Conservation (phyloP, 2,329 filamentous ascomycete genomes). For the Ceratocystiopsis minuta region DNA sequence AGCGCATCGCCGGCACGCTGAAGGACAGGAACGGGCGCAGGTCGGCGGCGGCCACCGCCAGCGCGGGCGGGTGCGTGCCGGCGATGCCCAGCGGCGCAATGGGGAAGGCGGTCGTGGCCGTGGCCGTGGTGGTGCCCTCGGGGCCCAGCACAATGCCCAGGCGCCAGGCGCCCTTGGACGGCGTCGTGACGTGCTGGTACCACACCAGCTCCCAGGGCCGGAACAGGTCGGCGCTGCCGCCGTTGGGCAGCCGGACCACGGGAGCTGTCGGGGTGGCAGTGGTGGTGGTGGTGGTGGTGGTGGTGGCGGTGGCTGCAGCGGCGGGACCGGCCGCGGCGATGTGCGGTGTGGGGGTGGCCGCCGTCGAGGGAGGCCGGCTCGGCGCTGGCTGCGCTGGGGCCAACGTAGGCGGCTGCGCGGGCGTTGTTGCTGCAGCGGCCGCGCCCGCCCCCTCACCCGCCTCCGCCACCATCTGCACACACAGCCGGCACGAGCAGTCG, state of each 20-base stretch:
- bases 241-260: neutral
- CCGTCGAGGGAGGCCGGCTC: neutral
- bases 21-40: conserved; percentile 22
- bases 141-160: conserved; percentile 15
- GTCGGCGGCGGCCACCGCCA: conserved; percentile 10
- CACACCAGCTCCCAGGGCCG: conserved; percentile 20
- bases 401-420: neutral
- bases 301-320: too few species aligned
- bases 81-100: conserved; percentile 16
- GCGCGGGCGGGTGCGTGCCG: conserved; percentile 4
- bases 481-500: conserved; percentile 34
- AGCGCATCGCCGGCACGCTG: conserved; percentile 15
- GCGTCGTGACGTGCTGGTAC: conserved; percentile 15
- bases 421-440: neutral
- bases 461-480: conserved; percentile 16
- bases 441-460: neutral
- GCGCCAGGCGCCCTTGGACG: conserved; percentile 16
- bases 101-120: conserved; percentile 5
- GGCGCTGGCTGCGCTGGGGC: neutral
- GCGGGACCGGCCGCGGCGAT: neutral
- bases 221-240: conserved; percentile 13
- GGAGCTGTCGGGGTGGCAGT: neutral
- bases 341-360: neutral
- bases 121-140: neutral
- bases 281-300: too few species aligned